A percentile compares a stretch with the other conserved stretches of the same genome.
Conservation (phyloP, 2,329 filamentous ascomycete species). For the Colletotrichum abscissum region DNA sequence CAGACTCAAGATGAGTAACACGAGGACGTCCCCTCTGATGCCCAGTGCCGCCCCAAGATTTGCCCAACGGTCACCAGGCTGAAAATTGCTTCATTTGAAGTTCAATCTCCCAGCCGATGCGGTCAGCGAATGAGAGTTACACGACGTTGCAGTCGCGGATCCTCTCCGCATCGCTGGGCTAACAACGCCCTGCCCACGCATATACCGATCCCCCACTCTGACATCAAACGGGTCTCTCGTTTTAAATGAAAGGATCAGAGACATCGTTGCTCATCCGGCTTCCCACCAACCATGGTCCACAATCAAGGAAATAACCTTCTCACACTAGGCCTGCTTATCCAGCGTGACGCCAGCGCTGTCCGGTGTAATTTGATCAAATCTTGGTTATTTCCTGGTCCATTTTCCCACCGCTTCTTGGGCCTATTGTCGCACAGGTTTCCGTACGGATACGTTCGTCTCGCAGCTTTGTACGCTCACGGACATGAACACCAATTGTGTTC, state of each 20-base stretch:
- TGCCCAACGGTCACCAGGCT: constrained; percentile 1
- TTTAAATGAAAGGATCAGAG: constrained; percentile 35
- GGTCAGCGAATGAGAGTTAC: constrained; percentile 23
- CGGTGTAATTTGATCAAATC: constrained; percentile 25
- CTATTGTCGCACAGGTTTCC: constrained; percentile 11
- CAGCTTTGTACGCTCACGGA: background rate
- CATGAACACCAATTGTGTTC: constrained; percentile 8
- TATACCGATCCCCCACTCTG: constrained; percentile 32
- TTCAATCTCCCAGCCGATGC: constrained; percentile 29
- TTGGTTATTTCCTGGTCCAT: constrained; percentile 19
- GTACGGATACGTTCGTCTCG: background rate
- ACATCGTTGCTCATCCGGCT: constrained; percentile 16
- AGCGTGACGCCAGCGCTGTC: constrained; percentile 23
- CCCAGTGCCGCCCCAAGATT: background rate
- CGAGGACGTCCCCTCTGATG: background rate
- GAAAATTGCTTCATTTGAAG: constrained; percentile 33
- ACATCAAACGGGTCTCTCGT: constrained; percentile 30
- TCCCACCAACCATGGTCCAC: constrained; percentile 29
- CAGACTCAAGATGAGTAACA: background rate
- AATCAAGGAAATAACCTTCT: constrained; percentile 33
- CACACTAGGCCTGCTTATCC: constrained; percentile 20
- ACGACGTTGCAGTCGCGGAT: constrained; percentile 33
- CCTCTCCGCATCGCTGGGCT: constrained; percentile 24
- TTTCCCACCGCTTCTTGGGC: constrained; percentile 18
- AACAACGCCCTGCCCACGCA: constrained; percentile 14